A percentile compares a stretch with the other conserved stretches of the same genome.
Conservation (phyloP, 306 rosid genomes). For the Begonia fuchsioides region DNA sequence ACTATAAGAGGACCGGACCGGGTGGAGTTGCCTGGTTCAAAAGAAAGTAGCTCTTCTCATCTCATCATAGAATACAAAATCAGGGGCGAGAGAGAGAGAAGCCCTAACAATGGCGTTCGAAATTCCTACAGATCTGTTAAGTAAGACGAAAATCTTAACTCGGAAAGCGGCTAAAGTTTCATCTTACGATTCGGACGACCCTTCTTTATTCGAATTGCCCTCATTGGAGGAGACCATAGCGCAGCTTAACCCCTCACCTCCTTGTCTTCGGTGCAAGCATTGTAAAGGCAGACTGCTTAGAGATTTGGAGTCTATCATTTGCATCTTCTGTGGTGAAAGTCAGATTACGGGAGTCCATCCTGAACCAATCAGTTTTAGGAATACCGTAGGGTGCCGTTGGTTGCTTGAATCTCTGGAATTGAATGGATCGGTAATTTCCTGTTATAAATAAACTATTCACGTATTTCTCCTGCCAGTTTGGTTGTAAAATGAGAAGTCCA, state of each 20-base stretch:
- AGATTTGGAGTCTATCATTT: slow-evolving; percentile 41
- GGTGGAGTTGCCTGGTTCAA: too few species aligned
- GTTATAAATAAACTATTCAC: not conserved
- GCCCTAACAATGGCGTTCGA: slow-evolving; percentile 53
- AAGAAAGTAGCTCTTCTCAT: too few species aligned
- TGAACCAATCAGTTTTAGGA: slow-evolving; percentile 53
- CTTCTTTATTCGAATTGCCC: slow-evolving; percentile 40
- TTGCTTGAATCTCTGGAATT: slow-evolving; percentile 53
- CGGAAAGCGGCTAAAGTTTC: slow-evolving; percentile 50
- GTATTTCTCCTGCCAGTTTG: not conserved
- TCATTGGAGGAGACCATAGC: slow-evolving; percentile 45
- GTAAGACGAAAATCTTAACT: slow-evolving; percentile 43
- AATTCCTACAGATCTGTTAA: slow-evolving; percentile 55
- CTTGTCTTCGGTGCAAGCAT: slow-evolving; percentile 57
- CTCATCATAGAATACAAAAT: too few species aligned
- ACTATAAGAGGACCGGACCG: too few species aligned
- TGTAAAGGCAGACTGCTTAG: slow-evolving; percentile 69
- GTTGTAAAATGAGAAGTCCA: not conserved
- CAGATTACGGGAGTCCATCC: slow-evolving; percentile 48
- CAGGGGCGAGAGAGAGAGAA: not conserved
- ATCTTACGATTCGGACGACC: slow-evolving; percentile 47
- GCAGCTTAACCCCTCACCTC: slow-evolving; percentile 64
- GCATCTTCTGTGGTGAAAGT: slow-evolving; percentile 63
- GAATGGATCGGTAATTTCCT: slow-evolving; percentile 65
- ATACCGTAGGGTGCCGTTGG: slow-evolving; percentile 60